Base-by-base conservation (phyloP, 257 asterid species). In the Scutellaria baicalensis region DNA sequence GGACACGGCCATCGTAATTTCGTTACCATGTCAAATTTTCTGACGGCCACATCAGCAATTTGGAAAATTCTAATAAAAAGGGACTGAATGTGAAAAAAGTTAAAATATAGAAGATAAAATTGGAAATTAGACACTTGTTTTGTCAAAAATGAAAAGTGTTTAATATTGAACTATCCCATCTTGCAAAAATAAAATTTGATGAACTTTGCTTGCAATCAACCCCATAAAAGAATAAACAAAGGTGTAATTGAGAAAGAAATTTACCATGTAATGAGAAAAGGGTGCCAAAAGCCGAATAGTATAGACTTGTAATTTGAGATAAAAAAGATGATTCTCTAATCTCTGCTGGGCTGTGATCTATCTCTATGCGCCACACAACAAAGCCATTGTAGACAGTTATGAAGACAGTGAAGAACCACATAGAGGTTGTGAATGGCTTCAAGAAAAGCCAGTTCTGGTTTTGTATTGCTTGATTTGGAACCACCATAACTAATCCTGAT, bases 371-470 rank as follows among this genome's bases (percentile, higher is more conserved):
- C 88, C 88, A 83, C 6, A 83, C 13, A 2, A 80, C 83, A 13
- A 83, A 77, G 2, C 83, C 87, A n/a, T 70, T 80, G 52, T 74
- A 79, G 31, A 75, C 13, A 43, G 58, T 74, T 8, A 71, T 39
- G 20, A 52, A 70, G 5, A 42, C 58, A 0, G 78, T 79, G 9
- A 84, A 69, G 9, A 73, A 7, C 89, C 89, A 79, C 81, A 79
- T 64, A 18, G 74, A 61, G 36, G 20, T 64, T n/a, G 86, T 84
- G 75, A 84, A 84, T 18, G 89, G 89, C 71, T 81, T 74, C 68
- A 81, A 2, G 38, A 84, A 81, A 31, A 84, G 35, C 84, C 81
- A 84, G 14, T 7, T 74, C 48, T 67, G 57, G 0, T 35, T 40
- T 18, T 75, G 57, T 7, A 70, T 51, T n/a, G n/a, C n/a, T 59